Percentiles rank a stretch among this genome's conserved stretches.
These are phyloP conservation scores for Pyrus hybrid DNA, from an alignment of 331 rosid genomes.

Conservation along the genomic window DNA sequence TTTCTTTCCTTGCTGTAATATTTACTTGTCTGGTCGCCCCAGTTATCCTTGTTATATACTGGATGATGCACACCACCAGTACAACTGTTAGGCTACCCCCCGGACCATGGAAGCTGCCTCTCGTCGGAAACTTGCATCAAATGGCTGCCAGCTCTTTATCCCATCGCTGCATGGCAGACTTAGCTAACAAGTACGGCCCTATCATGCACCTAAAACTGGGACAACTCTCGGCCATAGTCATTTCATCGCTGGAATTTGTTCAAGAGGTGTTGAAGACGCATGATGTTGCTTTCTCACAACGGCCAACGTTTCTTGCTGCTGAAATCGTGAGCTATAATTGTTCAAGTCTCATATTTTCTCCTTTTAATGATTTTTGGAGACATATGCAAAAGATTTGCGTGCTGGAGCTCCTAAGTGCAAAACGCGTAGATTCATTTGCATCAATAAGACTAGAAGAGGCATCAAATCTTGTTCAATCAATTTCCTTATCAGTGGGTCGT, in stretches of 20 bases:
- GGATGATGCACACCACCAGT: not conserved
- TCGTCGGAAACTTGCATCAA: constrained; percentile 37
- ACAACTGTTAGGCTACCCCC: constrained; percentile 16
- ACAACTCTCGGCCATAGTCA: not conserved
- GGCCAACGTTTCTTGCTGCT: not conserved
- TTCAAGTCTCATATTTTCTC: not conserved
- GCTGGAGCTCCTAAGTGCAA: not conserved
- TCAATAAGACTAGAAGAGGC: not conserved
- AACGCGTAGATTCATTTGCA: not conserved
- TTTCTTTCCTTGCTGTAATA: not conserved
- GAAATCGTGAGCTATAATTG: not conserved
- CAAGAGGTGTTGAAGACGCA: not conserved
- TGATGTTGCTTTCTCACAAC: not conserved
- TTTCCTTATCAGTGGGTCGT: not conserved
- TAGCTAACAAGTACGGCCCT: not conserved
- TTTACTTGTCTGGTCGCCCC: not conserved
- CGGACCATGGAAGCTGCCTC: constrained; percentile 34
- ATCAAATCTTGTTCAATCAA: not conserved
- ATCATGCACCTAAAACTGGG: not conserved
- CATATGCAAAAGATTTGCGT: not conserved
- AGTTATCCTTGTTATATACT: not conserved
- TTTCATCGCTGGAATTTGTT: not conserved
- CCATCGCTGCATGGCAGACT: not conserved
- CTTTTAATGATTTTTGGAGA: not conserved
- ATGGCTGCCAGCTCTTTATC: constrained; percentile 7